These are phyloP conservation scores for Sporobolomyces pararoseus DNA, from an alignment of 768 basidiomycete species.

Conservation along the genomic window DNA sequence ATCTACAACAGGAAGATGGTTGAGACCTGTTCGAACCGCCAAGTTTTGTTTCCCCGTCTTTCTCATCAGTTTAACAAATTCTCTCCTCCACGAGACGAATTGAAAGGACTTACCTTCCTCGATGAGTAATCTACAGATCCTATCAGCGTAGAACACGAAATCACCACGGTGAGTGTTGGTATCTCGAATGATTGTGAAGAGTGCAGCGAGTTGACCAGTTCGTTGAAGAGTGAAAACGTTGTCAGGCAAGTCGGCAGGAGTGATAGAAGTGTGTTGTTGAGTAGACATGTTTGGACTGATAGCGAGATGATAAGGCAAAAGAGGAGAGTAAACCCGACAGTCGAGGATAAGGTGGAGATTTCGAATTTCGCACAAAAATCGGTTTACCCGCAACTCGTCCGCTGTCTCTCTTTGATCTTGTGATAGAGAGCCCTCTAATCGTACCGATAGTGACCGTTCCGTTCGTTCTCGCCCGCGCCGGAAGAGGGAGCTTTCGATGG, in stretches of 20 bases:
- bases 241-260: constrained; percentile 56
- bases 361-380: no score
- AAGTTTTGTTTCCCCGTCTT: background rate
- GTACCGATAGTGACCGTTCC: background rate
- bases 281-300: background rate
- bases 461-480: no score
- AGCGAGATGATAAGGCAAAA: background rate
- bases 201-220: constrained; percentile 87
- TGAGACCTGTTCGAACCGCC: constrained; percentile 62
- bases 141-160: constrained; percentile 89
- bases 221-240: constrained; percentile 86
- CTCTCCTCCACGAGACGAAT: no score
- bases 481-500: no score
- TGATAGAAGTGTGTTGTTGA: constrained; percentile 7
- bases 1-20: constrained; percentile 73
- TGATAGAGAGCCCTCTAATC: background rate
- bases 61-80: no score
- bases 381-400: background rate
- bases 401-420: background rate
- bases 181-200: constrained; percentile 64
- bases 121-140: constrained; percentile 65
- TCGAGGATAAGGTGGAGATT: no score
- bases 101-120: constrained; percentile 51
- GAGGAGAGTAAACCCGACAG: background rate
- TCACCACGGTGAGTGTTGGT: constrained; percentile 79